Evolutionary conservation across 352 stramenopile species (phyloP), one percentile per base, ranked within the genome.

Genomic region (Phytophthora idaei): DNA sequence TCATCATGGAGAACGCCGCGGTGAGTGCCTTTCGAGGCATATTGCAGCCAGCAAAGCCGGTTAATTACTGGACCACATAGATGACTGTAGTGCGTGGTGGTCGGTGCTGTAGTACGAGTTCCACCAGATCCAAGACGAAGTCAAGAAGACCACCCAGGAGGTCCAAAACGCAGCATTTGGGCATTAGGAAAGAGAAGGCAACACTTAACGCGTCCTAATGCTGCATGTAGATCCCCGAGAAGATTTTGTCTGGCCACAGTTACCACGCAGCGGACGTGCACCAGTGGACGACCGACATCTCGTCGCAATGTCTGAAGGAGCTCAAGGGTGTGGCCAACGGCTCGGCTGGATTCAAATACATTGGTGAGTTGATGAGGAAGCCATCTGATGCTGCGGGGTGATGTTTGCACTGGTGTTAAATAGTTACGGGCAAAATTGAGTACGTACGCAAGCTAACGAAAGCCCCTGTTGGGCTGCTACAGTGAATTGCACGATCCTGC

Each of bases 271-370:
- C 86, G 8, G 89, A 96, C 52, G 89, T 94, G 45, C 85, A 94
- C 54, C 68, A 78, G 49, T 96, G 89, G 89, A 90, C 85, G 31
- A 71, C 71, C 3, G 82, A 92, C 50, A 93, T 95, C 61, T 91
- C 89, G 59, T 77, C 80, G 31, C 74, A 83, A 57, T 95, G 85
- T 54, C 69, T 96, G 17, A 94, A 96, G 64, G 76, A 86, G 57
- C 85, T 96, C 65, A 94, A 95, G 67, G 69, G 74, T 53, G 85
- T 96, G 45, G 87, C 87, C 31, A 91, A 92, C 53, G 86, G 89
- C 57, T 90, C 86, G 2, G 89, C 87, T 11, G 89, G 89, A 49
- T 96, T 96, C 81, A 96, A 96, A 65, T 95, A 93, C 68, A 92
- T 96, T 21, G 87, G 87, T 95, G 53, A 44, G 61, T 66, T 48